phyloP scores from a whole-genome alignment of 441 rosid genomes.

The Pelargonium cotyledonis region DNA sequence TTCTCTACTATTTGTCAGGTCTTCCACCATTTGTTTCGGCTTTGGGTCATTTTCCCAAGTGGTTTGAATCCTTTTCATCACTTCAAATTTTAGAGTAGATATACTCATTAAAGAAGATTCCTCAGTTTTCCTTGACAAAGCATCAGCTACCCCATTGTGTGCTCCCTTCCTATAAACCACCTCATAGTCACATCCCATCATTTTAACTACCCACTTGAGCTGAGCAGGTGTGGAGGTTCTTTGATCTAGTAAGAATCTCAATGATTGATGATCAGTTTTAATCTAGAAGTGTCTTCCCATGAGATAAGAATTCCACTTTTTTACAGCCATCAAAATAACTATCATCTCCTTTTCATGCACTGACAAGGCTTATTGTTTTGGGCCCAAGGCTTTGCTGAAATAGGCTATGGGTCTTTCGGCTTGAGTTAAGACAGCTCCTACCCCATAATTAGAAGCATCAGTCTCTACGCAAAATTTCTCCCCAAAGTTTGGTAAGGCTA shows the following conservation, averaged over 20 bases:
- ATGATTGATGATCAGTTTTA: background rate
- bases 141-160: background rate
- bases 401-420: too few relatives aligned
- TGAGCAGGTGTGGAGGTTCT: background rate
- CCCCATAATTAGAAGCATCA: too few relatives aligned
- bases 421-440: too few relatives aligned
- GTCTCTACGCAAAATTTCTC: too few relatives aligned
- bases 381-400: background rate
- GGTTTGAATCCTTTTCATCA: background rate
- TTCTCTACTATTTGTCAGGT: background rate
- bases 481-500: too few relatives aligned
- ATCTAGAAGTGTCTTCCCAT: background rate
- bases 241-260: background rate
- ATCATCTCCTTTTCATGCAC: background rate
- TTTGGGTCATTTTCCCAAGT: background rate
- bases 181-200: background rate
- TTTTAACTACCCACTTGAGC: background rate
- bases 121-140: background rate
- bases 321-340: background rate
- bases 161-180: background rate
- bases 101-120: background rate
- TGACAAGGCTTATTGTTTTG: background rate
- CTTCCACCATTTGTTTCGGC: background rate
- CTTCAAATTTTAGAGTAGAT: too few relatives aligned
- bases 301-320: background rate